A percentile compares a stretch with the other conserved stretches of the same genome.
phyloP scores from a whole-genome alignment of 2,329 filamentous ascomycete species.

The Pseudogymnoascus destructans region DNA sequence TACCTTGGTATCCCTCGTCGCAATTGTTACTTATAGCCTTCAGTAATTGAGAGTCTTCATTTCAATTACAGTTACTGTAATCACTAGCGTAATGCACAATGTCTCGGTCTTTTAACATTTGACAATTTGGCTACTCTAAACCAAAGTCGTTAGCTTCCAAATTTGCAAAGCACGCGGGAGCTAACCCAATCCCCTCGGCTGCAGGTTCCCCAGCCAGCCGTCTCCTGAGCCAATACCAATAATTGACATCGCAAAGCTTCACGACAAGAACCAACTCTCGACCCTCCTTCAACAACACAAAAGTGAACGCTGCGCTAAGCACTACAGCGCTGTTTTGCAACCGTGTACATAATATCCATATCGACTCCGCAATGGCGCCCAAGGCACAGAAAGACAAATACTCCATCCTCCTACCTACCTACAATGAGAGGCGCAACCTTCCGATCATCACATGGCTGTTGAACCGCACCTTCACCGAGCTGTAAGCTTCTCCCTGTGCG shows the following conservation, averaged over 20 bases:
- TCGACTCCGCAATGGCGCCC: slow-evolving; percentile 1
- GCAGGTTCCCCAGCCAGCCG: slow-evolving; percentile 6
- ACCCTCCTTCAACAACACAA: not conserved
- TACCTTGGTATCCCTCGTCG: not conserved
- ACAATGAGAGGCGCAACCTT: slow-evolving; percentile 95
- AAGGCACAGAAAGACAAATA: slow-evolving; percentile 55
- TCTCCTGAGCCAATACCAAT: slow-evolving; percentile 5
- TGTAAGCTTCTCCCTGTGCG: slow-evolving; percentile 41
- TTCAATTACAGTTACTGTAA: too few relatives aligned
- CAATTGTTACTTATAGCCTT: not conserved
- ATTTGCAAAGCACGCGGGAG: slow-evolving; percentile 3
- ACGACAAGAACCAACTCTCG: not conserved
- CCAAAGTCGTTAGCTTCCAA: slow-evolving; percentile 4
- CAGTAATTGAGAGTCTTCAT: too few relatives aligned
- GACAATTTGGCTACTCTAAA: not conserved
- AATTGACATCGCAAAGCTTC: slow-evolving; percentile 8
- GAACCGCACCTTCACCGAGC: slow-evolving; percentile 78
- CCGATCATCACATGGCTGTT: slow-evolving; percentile 93
- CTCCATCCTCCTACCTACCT: slow-evolving; percentile 93
- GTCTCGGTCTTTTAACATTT: not conserved
- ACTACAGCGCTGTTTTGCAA: not conserved
- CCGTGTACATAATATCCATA: not conserved
- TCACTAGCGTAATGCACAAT: too few relatives aligned
- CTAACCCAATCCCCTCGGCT: slow-evolving; percentile 5
- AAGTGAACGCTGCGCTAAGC: not conserved